phyloP scores from a whole-genome alignment of 192 early-diverging fungal species.

The Mortierella antarctica region DNA sequence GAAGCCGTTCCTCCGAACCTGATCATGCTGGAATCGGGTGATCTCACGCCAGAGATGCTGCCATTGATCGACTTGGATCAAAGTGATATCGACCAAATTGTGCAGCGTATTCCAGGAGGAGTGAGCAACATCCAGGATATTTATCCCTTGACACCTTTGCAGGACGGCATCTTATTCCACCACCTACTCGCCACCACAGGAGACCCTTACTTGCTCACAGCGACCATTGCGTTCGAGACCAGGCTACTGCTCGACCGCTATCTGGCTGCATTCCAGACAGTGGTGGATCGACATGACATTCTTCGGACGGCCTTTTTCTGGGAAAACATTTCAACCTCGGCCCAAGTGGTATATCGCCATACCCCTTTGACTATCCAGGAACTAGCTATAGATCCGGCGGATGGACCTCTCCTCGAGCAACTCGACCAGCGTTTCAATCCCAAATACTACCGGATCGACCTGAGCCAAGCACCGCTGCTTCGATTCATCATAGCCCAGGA shows the following conservation, averaged over 20 bases:
- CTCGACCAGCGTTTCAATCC: not conserved
- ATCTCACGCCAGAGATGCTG: slow-evolving; percentile 9
- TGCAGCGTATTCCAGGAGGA: not conserved
- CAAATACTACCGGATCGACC: not conserved
- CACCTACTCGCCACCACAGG: not conserved
- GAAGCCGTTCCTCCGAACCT: not conserved
- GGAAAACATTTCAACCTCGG: slow-evolving; percentile 3
- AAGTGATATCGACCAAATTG: slow-evolving; percentile 9
- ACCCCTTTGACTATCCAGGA: not conserved
- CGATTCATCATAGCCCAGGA: not conserved
- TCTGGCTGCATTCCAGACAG: slow-evolving; percentile 6
- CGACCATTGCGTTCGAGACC: not conserved
- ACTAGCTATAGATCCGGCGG: not conserved
- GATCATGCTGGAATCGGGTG: not conserved
- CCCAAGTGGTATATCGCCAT: not conserved
- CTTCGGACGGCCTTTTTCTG: slow-evolving; percentile 2
- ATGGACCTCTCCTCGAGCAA: slow-evolving; percentile 8
- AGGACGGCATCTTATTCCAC: slow-evolving; percentile 22
- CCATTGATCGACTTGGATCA: slow-evolving; percentile 1
- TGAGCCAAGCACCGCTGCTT: not conserved
- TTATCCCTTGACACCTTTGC: slow-evolving; percentile 1
- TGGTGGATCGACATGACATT: slow-evolving; percentile 14
- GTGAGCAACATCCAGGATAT: slow-evolving; percentile 13
- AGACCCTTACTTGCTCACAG: not conserved
- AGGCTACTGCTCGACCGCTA: slow-evolving; percentile 4